Evolutionary conservation across 768 basidiomycete genomes (phyloP), one percentile per base, ranked within the genome.

Genomic region (Podaxis sp.): DNA sequence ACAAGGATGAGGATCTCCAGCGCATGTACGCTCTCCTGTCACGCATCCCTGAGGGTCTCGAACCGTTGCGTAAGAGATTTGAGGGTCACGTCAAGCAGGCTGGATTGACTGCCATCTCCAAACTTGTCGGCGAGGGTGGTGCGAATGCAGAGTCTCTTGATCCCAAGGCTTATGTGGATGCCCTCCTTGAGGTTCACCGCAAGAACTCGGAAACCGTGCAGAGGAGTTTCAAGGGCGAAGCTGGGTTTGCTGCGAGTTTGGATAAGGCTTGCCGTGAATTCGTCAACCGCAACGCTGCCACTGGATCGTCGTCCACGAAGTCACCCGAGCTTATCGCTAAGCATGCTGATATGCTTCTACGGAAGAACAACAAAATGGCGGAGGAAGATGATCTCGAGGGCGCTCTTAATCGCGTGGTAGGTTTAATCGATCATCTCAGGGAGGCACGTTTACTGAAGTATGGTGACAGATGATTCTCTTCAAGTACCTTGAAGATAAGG

Each of bases 401-500:
- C 60, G 93, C 93, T 11, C 75, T 99, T 46, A 93, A 95, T 75
- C 93, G 95, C 68, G 93, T 95, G 66, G 96, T 96, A 78, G 56
- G 89, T 66, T 8, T 13, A 24, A 30, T 75, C 77, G 70, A 75
- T 72, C 49, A 70, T 74, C 73, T 64, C 69, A 17, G 39, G 66
- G 71, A 2, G 1, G 12, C 5, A 26, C 5, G 57, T 40, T 28
- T 75, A 60, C 70, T 74, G 53, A 64, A 73, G 77, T 63, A 63
- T 76, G 11, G 13, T 40, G 65, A 2, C 70, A 99, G 97, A 99
- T 99, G 97, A 83, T 96, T 33, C 80, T 99, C 58, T 99, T 99
- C 90, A 96, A 96, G 76, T 99, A 98, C 74, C 89, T 99, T 68
- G 95, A 97, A 74, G 96, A 99, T 80, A 98, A 98, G 81, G 97